Conservation (phyloP, 1,284 basidiomycete genomes). For the Boletus semigastroideus region DNA sequence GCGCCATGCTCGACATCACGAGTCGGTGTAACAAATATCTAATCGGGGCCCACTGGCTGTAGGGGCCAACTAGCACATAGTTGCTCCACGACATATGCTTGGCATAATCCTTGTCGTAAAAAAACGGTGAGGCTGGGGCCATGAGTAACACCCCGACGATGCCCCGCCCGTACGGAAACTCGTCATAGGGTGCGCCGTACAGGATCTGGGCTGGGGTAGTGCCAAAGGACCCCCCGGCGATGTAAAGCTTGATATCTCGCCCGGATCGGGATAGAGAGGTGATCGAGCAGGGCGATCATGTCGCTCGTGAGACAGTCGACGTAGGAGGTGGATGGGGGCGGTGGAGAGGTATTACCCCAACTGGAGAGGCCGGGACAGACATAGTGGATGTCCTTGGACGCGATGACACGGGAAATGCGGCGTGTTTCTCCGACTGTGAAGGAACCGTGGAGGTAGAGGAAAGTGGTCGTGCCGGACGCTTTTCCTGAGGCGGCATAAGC, state of each 20-base stretch:
- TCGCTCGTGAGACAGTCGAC: conserved; percentile 45
- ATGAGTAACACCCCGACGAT: conserved; percentile 49
- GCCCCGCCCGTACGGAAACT: conserved; percentile 48
- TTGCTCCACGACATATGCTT: conserved; percentile 43
- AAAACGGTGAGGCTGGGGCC: conserved; percentile 47
- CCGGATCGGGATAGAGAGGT: conserved; percentile 47
- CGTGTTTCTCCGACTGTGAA: conserved; percentile 48
- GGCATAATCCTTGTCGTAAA: conserved; percentile 45
- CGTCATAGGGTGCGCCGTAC: conserved; percentile 49
- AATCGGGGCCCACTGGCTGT: conserved; percentile 42
- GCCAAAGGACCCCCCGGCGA: conserved; percentile 54
- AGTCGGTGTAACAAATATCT: conserved; percentile 35
- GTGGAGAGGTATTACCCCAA: conserved; percentile 53
- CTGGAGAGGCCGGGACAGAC: conserved; percentile 54
- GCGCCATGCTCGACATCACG: conserved; percentile 33
- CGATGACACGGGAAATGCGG: conserved; percentile 32
- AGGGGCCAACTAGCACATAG: conserved; percentile 49
- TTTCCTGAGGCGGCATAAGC: conserved; percentile 53
- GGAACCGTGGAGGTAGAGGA: conserved; percentile 54
- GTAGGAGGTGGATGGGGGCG: conserved; percentile 37
- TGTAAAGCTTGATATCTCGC: conserved; percentile 44
- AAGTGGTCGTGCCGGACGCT: conserved; percentile 43
- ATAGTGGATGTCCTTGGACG: conserved; percentile 43
- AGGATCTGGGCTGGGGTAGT: conserved; percentile 56
- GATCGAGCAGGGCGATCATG: conserved; percentile 46